phyloP scores from a whole-genome alignment of 2,329 filamentous ascomycete genomes.

The Penicillium sp. region DNA sequence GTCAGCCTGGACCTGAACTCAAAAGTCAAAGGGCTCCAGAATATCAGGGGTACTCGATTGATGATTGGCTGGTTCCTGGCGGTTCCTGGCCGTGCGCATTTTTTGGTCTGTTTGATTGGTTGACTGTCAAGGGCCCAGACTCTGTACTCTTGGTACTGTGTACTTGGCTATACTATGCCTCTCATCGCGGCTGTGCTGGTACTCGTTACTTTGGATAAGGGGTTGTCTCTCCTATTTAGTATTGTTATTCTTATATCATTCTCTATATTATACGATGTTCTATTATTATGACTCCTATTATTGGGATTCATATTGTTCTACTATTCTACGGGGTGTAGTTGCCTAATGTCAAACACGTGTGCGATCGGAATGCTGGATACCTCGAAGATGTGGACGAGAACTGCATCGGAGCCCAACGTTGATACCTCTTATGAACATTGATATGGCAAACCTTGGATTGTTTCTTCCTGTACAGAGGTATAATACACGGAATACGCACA shows the following conservation, averaged over 20 bases:
- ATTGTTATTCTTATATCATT: not conserved
- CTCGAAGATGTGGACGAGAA: not conserved
- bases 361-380: conserved; percentile 9
- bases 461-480: not conserved
- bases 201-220: conserved; percentile 2
- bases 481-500: not conserved
- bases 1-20: conserved; percentile 1
- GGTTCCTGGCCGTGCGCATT: conserved; percentile 12
- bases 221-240: not conserved
- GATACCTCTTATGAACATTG: not conserved
- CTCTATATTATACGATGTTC: not conserved
- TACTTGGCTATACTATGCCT: conserved; percentile 7
- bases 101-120: conserved; percentile 10
- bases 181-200: conserved; percentile 3
- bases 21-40: not conserved
- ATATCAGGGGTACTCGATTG: conserved; percentile 14
- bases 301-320: not conserved
- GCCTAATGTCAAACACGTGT: conserved; percentile 14
- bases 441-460: not conserved
- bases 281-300: not conserved
- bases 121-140: conserved; percentile 4
- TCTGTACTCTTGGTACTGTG: conserved; percentile 2
- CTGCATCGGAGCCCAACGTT: not conserved
- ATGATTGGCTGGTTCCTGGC: conserved; percentile 13
- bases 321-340: not conserved